These are phyloP conservation scores for Toxicodendron radicans DNA, from an alignment of 345 rosid species.

Conservation along the genomic window DNA sequence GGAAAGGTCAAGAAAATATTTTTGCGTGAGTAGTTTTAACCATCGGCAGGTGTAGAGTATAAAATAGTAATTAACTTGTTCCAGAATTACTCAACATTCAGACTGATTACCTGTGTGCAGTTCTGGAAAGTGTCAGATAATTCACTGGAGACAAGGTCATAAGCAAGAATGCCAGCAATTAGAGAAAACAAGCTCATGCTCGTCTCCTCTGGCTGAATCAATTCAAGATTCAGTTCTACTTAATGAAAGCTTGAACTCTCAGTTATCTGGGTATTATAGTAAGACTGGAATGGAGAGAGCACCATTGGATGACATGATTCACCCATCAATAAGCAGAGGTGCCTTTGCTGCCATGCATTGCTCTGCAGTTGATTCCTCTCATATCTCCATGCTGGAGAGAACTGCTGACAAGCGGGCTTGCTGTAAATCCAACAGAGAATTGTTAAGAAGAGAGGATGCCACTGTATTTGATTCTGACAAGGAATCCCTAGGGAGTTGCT, in stretches of 20 bases:
- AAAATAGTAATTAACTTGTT: neutral
- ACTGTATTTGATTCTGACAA: conserved; percentile 31
- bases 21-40: neutral
- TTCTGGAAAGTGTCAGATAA: conserved; percentile 91
- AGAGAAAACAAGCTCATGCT: conserved; percentile 37
- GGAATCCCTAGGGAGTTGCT: conserved; percentile 32
- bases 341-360: conserved; percentile 30
- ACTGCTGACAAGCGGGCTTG: conserved; percentile 38
- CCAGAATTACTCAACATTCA: conserved; percentile 10
- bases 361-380: conserved; percentile 40
- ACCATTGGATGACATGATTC: conserved; percentile 23
- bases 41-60: neutral
- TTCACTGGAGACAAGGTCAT: conserved; percentile 90
- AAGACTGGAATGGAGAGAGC: conserved; percentile 31
- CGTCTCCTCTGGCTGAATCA: conserved; percentile 42
- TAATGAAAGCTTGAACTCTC: conserved; percentile 33
- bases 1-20: neutral
- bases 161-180: conserved; percentile 61
- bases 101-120: conserved; percentile 38
- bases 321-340: conserved; percentile 27
- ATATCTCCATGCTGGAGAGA: conserved; percentile 43
- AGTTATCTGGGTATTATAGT: conserved; percentile 32
- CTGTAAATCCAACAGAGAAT: conserved; percentile 40
- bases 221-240: conserved; percentile 37
- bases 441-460: conserved; percentile 41